These are phyloP conservation scores for Meyerozyma carpophila DNA, from an alignment of 1,139 yeast genomes.

Conservation along the genomic window DNA sequence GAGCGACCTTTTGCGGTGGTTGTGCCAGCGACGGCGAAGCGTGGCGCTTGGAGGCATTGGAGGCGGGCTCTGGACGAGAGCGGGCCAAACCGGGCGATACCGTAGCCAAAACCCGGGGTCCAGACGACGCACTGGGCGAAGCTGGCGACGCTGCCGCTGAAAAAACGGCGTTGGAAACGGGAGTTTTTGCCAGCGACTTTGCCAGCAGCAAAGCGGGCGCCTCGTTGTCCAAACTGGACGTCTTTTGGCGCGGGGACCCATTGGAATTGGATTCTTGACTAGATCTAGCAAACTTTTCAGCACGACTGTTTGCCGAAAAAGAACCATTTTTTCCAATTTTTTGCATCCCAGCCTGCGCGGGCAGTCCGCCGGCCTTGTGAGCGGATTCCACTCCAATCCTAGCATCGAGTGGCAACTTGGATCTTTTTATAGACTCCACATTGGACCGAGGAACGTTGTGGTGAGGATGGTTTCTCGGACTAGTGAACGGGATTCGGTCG, in stretches of 20 bases:
- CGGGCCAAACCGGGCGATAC: too few relatives aligned
- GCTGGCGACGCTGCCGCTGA: background rate
- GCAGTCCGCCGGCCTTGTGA: background rate
- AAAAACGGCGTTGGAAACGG: background rate
- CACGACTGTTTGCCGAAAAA: too few relatives aligned
- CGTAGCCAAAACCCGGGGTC: too few relatives aligned
- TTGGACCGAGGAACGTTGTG: conserved; percentile 7
- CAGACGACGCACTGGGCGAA: background rate
- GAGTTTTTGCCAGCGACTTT: background rate
- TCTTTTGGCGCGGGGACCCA: too few relatives aligned
- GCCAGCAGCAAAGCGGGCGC: too few relatives aligned
- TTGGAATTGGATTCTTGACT: too few relatives aligned
- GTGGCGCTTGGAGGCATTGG: background rate
- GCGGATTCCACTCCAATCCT: conserved; percentile 2
- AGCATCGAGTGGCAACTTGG: conserved; percentile 14
- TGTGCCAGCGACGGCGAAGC: background rate
- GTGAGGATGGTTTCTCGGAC: background rate
- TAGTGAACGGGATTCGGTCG: background rate
- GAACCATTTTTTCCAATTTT: background rate
- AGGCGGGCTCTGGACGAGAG: background rate
- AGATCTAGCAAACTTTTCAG: too few relatives aligned
- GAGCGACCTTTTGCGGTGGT: background rate
- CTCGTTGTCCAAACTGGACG: too few relatives aligned
- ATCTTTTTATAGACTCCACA: conserved; percentile 14
- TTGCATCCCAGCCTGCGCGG: background rate